Conservation (phyloP, 1,284 basidiomycete species). For the Cutaneotrichosporon sp. region DNA sequence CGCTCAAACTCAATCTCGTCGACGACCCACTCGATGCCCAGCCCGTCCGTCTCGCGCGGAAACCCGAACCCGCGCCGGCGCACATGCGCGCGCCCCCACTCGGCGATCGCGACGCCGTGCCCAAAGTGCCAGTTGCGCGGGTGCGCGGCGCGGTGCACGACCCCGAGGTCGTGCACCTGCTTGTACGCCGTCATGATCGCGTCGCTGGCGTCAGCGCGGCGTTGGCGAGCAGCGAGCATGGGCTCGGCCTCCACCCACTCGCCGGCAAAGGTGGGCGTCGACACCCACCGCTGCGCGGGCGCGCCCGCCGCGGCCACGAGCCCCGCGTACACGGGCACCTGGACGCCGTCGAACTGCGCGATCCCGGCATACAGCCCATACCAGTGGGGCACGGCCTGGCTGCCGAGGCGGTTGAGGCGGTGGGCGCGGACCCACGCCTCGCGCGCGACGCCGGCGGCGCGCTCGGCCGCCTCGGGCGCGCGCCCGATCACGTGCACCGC, state of each 20-base stretch:
- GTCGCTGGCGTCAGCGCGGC: neutral
- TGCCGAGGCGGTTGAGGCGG: neutral
- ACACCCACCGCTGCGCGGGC: neutral
- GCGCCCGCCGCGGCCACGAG: neutral
- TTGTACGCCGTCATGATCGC: neutral
- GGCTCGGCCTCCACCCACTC: neutral
- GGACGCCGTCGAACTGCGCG: neutral
- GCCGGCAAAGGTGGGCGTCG: neutral
- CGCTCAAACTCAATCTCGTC: slow-evolving; percentile 3
- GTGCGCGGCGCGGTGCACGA: neutral
- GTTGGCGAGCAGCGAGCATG: no score
- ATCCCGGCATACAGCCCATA: neutral
- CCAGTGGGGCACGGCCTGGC: neutral
- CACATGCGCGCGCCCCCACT: neutral
- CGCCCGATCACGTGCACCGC: neutral
- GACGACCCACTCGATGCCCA: neutral
- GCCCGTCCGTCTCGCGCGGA: neutral
- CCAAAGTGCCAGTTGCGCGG: neutral
- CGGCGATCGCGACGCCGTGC: neutral
- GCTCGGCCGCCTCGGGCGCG: neutral
- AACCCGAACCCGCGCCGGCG: neutral
- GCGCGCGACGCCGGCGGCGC: neutral
- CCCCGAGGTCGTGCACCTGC: neutral
- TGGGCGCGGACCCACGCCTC: slow-evolving; percentile 1
- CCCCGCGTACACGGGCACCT: neutral